These are phyloP conservation scores for Sarocladium oryzae DNA, from an alignment of 2,329 filamentous ascomycete genomes.

Conservation along the genomic window DNA sequence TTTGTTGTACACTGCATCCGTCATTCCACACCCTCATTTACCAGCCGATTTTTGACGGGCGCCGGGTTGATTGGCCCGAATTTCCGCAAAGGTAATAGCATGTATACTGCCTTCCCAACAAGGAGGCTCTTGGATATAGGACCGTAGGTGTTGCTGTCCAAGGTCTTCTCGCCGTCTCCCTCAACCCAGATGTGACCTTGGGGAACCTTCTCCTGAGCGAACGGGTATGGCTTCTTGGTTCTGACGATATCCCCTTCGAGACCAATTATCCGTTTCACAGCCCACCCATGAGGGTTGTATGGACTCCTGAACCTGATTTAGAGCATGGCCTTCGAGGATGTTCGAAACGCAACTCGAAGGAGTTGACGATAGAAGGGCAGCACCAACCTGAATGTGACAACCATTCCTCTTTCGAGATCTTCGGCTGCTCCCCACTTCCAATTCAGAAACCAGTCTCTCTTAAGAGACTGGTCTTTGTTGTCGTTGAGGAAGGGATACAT, in stretches of 20 bases:
- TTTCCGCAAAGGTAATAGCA: constrained; percentile 62
- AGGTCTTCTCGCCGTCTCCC: constrained; percentile 70
- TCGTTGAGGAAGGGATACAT: constrained; percentile 76
- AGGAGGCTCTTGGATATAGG: constrained; percentile 72
- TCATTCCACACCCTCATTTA: background rate
- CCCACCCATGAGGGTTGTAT: constrained; percentile 57
- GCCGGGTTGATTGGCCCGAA: constrained; percentile 40
- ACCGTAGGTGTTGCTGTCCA: constrained; percentile 88
- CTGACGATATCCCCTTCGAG: constrained; percentile 72
- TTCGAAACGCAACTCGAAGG: too few relatives aligned
- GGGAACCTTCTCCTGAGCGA: constrained; percentile 58
- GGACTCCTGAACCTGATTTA: constrained; percentile 65
- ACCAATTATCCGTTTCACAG: constrained; percentile 78
- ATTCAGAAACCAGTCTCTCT: constrained; percentile 50
- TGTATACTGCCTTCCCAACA: constrained; percentile 64
- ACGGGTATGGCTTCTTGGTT: constrained; percentile 55
- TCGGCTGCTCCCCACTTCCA: constrained; percentile 53
- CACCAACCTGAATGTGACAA: constrained; percentile 62
- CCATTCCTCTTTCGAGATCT: constrained; percentile 61
- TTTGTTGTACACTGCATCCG: too few relatives aligned
- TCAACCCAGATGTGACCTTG: constrained; percentile 91
- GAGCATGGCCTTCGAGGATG: too few relatives aligned
- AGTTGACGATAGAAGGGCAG: background rate
- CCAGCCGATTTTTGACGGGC: background rate
- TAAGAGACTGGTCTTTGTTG: constrained; percentile 50